These are phyloP conservation scores for Ananas comosus DNA, from an alignment of 176 grass and related monocot genomes.

Conservation along the genomic window DNA sequence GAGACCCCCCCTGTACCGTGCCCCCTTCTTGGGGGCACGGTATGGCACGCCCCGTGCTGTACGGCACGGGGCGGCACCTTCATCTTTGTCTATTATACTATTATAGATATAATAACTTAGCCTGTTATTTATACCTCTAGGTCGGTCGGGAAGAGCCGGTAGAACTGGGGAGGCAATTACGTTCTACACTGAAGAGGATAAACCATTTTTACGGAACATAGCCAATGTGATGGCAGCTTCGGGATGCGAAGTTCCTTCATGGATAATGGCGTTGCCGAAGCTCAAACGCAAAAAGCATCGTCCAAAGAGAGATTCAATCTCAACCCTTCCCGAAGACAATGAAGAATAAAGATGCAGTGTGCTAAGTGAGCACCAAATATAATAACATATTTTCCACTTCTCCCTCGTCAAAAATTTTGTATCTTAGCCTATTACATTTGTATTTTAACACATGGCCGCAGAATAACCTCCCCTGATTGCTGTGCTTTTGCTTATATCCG, in stretches of 20 bases:
- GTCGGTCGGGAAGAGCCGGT: conserved; percentile 79
- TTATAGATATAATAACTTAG: not conserved
- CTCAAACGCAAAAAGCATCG: conserved; percentile 77
- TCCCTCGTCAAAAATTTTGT: not conserved
- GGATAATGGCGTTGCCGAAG: conserved; percentile 79
- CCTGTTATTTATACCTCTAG: conserved; percentile 15
- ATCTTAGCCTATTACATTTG: not conserved
- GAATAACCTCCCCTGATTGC: not conserved
- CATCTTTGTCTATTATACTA: too few species aligned
- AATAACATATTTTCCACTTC: not conserved
- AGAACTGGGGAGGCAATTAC: conserved; percentile 82
- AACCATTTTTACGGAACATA: conserved; percentile 80
- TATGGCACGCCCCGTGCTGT: too few species aligned
- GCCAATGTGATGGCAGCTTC: conserved; percentile 76
- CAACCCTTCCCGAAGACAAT: conserved; percentile 37
- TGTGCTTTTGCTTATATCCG: not conserved
- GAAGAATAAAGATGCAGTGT: conserved; percentile 2
- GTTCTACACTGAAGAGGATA: conserved; percentile 87
- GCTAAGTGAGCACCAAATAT: not conserved
- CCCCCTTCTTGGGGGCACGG: too few species aligned
- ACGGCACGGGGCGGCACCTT: too few species aligned
- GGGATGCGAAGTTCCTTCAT: conserved; percentile 77
- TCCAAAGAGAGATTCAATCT: conserved; percentile 57
- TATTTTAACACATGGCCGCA: not conserved
- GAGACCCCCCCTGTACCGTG: too few species aligned